A percentile compares a stretch with the other conserved stretches of the same genome.
These are phyloP conservation scores for Zelopaecilomyces penicillatus DNA, from an alignment of 2,329 filamentous ascomycete genomes.

Conservation along the genomic window DNA sequence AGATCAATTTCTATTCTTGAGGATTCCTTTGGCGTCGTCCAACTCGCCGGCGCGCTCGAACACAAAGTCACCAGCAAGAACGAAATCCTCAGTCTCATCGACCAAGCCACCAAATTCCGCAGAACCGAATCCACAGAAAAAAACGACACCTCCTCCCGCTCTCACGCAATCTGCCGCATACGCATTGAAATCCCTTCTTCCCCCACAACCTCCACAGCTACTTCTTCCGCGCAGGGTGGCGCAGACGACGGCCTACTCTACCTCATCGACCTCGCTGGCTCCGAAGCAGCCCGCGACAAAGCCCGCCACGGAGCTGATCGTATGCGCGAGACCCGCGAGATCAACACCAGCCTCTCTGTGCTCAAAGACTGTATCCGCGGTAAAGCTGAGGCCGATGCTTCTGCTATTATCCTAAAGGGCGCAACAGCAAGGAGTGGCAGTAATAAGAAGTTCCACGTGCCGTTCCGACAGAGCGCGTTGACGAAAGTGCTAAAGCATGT, in stretches of 20 bases:
- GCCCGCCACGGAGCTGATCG: constrained; percentile 30
- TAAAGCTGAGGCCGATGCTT: constrained; percentile 28
- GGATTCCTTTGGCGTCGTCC: constrained; percentile 35
- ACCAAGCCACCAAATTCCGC: constrained; percentile 30
- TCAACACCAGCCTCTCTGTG: constrained; percentile 39
- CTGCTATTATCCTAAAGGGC: background rate
- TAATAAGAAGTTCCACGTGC: constrained; percentile 29
- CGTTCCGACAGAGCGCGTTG: constrained; percentile 37
- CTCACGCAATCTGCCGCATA: constrained; percentile 40
- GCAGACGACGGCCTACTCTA: constrained; percentile 35
- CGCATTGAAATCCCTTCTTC: constrained; percentile 26
- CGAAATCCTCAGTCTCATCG: constrained; percentile 24
- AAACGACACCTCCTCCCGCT: constrained; percentile 40
- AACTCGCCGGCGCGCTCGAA: constrained; percentile 36
- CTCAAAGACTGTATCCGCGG: constrained; percentile 46
- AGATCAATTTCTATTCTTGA: constrained; percentile 35
- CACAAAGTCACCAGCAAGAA: constrained; percentile 21
- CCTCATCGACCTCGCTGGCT: constrained; percentile 40
- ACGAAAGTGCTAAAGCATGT: constrained; percentile 42
- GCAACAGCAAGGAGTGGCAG: constrained; percentile 9
- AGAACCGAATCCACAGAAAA: constrained; percentile 34
- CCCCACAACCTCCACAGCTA: too few species aligned
- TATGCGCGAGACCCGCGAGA: constrained; percentile 38
- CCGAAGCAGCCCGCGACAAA: constrained; percentile 38
- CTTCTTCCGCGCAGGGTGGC: constrained; percentile 5